Conservation (phyloP, 208 protist species). For the Wallacemonas sp. region DNA sequence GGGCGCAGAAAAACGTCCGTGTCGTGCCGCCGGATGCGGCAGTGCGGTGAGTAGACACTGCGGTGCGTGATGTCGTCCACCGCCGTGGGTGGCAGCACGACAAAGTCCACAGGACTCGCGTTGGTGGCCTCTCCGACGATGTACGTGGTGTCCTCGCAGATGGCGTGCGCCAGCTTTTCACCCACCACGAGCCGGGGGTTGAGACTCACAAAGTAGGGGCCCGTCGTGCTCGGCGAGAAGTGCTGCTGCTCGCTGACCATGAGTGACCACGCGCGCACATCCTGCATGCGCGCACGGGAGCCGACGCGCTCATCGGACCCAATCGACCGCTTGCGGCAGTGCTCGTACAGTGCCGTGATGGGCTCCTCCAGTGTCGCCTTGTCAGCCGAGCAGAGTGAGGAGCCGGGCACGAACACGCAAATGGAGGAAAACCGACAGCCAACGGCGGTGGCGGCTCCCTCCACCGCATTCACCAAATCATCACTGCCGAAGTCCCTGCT, state of each 20-base stretch:
- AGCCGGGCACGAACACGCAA: slow-evolving; percentile 33
- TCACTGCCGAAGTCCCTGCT: slow-evolving; percentile 25
- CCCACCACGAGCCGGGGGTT: slow-evolving; percentile 55
- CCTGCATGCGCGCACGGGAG: slow-evolving; percentile 35
- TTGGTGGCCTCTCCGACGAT: slow-evolving; percentile 48
- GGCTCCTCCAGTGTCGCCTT: slow-evolving; percentile 10
- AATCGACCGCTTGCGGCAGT: slow-evolving; percentile 24
- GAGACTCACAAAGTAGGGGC: slow-evolving; percentile 62
- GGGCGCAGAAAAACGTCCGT: slow-evolving; percentile 40
- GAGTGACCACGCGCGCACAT: slow-evolving; percentile 61
- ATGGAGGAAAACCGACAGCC: slow-evolving; percentile 43
- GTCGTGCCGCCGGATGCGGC: slow-evolving; percentile 41
- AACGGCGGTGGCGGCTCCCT: slow-evolving; percentile 32
- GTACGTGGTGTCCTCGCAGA: slow-evolving; percentile 39
- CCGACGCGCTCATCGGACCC: slow-evolving; percentile 38
- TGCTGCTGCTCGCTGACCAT: slow-evolving; percentile 51
- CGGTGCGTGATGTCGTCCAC: slow-evolving; percentile 26
- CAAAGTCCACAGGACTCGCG: slow-evolving; percentile 50
- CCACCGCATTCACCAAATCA: slow-evolving; percentile 30
- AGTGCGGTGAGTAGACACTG: slow-evolving; percentile 70
- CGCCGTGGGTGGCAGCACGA: slow-evolving; percentile 37
- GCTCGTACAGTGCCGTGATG: slow-evolving; percentile 4
- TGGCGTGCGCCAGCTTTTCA: slow-evolving; percentile 65
- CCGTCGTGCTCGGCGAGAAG: slow-evolving; percentile 40
- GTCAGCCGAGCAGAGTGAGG: slow-evolving; percentile 17